phyloP scores from a whole-genome alignment of 306 rosid species.

The Vachellia pachyceras region DNA sequence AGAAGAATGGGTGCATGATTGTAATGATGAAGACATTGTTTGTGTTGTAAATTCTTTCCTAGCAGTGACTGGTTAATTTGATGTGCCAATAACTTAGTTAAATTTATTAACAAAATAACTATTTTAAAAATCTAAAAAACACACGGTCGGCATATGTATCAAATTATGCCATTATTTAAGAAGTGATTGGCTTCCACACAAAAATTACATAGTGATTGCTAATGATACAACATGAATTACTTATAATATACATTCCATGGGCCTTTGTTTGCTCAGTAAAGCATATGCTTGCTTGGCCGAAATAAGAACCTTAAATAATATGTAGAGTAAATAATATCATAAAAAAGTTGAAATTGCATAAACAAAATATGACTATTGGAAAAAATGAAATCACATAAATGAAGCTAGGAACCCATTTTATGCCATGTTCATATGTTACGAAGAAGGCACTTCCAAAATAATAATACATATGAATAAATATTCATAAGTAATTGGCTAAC shows the following conservation, averaged over 20 bases:
- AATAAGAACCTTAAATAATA: constrained; percentile 1
- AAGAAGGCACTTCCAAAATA: constrained; percentile 50
- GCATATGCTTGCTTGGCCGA: constrained; percentile 12
- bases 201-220: not conserved
- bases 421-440: constrained; percentile 32
- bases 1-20: too few relatives aligned
- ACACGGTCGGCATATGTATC: not conserved
- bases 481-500: too few relatives aligned
- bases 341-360: constrained; percentile 36
- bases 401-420: constrained; percentile 35
- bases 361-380: constrained; percentile 18
- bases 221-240: not conserved
- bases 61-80: too few relatives aligned
- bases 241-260: not conserved
- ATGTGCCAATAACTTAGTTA: too few relatives aligned
- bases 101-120: too few relatives aligned
- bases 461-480: too few relatives aligned
- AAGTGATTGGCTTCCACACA: not conserved
- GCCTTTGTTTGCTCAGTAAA: not conserved
- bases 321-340: constrained; percentile 42
- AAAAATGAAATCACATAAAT: constrained; percentile 20
- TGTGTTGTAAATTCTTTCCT: too few relatives aligned
- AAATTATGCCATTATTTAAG: not conserved
- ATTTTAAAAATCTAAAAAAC: not conserved
- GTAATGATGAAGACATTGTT: too few relatives aligned